Evolutionary conservation across 768 basidiomycete species (phyloP).

Genomic region (Podaxis mareebaensis): DNA sequence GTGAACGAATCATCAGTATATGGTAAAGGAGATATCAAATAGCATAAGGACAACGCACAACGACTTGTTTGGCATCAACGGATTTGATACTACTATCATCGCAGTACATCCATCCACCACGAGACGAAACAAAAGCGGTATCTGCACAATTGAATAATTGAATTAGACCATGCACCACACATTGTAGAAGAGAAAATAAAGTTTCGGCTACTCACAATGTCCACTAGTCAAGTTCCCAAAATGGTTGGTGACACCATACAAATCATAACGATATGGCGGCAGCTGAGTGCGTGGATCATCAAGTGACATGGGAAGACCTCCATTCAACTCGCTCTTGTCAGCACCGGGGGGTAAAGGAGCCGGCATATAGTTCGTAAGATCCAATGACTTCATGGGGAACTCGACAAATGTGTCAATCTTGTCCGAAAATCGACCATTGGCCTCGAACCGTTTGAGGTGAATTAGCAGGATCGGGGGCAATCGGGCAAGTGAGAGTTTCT

Average conservation of each 20-base stretch:
- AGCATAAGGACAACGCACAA: slow-evolving; percentile 51
- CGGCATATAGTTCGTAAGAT: slow-evolving; percentile 83
- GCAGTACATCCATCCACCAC: slow-evolving; percentile 89
- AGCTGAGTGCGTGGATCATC: slow-evolving; percentile 80
- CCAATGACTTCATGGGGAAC: slow-evolving; percentile 69
- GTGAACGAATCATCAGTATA: slow-evolving; percentile 16
- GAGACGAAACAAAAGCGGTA: slow-evolving; percentile 87
- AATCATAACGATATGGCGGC: slow-evolving; percentile 91
- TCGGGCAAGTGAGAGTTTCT: slow-evolving; percentile 86
- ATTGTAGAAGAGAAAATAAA: slow-evolving; percentile 17
- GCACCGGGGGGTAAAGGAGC: slow-evolving; percentile 68
- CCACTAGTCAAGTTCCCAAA: slow-evolving; percentile 92
- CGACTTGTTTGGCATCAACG: slow-evolving; percentile 77
- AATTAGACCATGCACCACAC: not conserved
- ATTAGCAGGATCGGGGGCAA: slow-evolving; percentile 92
- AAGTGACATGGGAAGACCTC: slow-evolving; percentile 39
- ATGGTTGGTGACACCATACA: slow-evolving; percentile 96
- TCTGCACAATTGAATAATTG: slow-evolving; percentile 46
- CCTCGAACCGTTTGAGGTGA: slow-evolving; percentile 90
- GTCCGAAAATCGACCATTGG: slow-evolving; percentile 90
- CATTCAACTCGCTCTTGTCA: slow-evolving; percentile 49
- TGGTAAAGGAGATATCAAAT: not conserved
- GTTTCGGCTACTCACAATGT: slow-evolving; percentile 70
- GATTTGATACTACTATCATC: slow-evolving; percentile 87
- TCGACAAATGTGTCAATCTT: slow-evolving; percentile 96